Percentiles rank a stretch among this genome's conserved stretches.
Conservation (phyloP, 1,284 basidiomycete species). For the Pseudozyma flocculosa region DNA sequence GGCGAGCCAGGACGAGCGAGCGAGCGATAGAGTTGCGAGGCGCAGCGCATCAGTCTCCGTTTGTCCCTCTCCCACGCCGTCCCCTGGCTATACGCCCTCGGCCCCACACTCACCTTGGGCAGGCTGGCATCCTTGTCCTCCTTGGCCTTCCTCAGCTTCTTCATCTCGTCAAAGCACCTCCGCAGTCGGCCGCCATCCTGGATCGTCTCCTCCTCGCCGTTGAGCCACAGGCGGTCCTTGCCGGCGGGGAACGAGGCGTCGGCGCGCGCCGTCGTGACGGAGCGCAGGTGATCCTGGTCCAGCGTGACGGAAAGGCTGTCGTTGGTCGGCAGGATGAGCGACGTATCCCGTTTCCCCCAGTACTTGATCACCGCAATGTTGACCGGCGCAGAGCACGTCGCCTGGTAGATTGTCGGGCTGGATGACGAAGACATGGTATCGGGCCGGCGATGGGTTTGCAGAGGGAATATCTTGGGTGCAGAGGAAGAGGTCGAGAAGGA, state of each 20-base stretch:
- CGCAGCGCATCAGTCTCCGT: too few species aligned
- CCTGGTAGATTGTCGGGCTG: slow-evolving; percentile 69
- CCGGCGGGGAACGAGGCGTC: slow-evolving; percentile 68
- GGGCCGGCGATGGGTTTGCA: too few species aligned
- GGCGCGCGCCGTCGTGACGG: slow-evolving; percentile 87
- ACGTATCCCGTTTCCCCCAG: slow-evolving; percentile 97
- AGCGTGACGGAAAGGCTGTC: slow-evolving; percentile 95
- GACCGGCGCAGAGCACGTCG: slow-evolving; percentile 87
- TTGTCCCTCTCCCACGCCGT: too few species aligned
- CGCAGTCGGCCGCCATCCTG: slow-evolving; percentile 75
- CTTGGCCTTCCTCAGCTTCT: slow-evolving; percentile 70
- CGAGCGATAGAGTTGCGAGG: too few species aligned
- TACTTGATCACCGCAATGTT: slow-evolving; percentile 93
- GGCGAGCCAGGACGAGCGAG: too few species aligned
- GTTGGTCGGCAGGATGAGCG: slow-evolving; percentile 94
- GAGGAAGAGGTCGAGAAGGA: too few species aligned
- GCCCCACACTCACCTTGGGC: slow-evolving; percentile 32
- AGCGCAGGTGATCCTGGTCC: slow-evolving; percentile 90
- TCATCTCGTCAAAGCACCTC: slow-evolving; percentile 87
- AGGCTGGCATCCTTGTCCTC: slow-evolving; percentile 63
- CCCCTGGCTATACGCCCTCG: not conserved
- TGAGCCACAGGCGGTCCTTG: slow-evolving; percentile 84
- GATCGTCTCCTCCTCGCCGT: slow-evolving; percentile 86
- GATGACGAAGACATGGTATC: slow-evolving; percentile 15
- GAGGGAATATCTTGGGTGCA: too few species aligned